Base-by-base conservation (phyloP, 805 yeast genomes). In the Candida sakaeoensis region DNA sequence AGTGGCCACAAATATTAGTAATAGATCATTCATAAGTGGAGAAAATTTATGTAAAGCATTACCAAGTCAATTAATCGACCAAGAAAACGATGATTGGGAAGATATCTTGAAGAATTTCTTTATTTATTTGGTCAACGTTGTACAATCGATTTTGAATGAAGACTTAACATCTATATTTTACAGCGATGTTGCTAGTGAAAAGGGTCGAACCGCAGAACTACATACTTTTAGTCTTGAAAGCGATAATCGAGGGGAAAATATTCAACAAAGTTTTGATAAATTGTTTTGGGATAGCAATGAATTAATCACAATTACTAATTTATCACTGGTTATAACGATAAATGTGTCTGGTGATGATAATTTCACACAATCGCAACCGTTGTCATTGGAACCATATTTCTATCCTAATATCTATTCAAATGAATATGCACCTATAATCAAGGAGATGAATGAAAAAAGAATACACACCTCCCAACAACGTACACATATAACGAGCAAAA, bases 261-360 rank as follows among this genome's bases (percentile, higher is more conserved):
- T 68, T n/a, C 58, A 61, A 36, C 60, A 55, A 25, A 45, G 68
- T 1, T 54, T 68, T 38, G 57, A 63, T 43, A 58, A 55, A 33
- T 49, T 67, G 42, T 63, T 68, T 39, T 68, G 73, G 72, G 55
- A 51, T 28, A 58, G 57, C 27, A 51, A 53, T 21, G 63, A 57
- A 18, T 44, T 42, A 27, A 54, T 65, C 25, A 47, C 57, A 32
- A 60, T 63, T 32, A 47, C 46, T 14, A 37, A 47, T 5, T 47
- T 63, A 24, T 60, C 68, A 0, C 61, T 64, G 3, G 35, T 65
- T 0, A 49, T 68, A 14, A 58, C 70, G 0, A 39, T 63, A 16
- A 61, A 55, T 36, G 47, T 64, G 4, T 39, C 43, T 12, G 55
- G 57, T 6, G 70, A 66, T 38, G 57, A 55, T 6, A 48, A 44